Base-by-base conservation (phyloP, 2,329 filamentous ascomycete species). In the Scortechinia acanthostroma region DNA sequence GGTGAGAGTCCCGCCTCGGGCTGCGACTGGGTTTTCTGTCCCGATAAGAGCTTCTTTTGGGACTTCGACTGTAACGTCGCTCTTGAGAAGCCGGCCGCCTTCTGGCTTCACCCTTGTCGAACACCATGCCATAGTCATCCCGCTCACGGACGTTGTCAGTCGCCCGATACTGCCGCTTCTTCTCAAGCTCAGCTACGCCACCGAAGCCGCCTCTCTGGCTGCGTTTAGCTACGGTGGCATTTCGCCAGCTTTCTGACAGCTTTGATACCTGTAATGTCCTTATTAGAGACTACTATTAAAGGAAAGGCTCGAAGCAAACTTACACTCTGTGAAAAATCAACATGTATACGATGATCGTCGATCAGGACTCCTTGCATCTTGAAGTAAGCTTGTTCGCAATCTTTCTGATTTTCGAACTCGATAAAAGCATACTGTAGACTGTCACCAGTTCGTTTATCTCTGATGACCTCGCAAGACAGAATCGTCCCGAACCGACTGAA, bases 351-450 rank as follows among this genome's bases (percentile, higher is more conserved):
- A 55, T 88, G 84, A 53, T 88, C 84, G 54, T 88, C 84, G 52
- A 88, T 88, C 45, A 88, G 61, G 14, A 88, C 83, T 5, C 82
- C 82, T 59, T 88, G 82, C 84, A 88, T 88, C 62, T 88, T 88
- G 65, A 87, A 85, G 57, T 88, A 88, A 4, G 84, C 84, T 53
- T 85, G 79, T 58, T 88, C 84, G 58, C 83, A 88, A 52, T 85
- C 80, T 52, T 84, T 79, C 56, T 86, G 82, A 44, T 83, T 77
- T 46, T 83, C 79, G 55, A 86, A 88, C 55, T 88, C 84, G 54
- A 88, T 86, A 55, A 88, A 88, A 2, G 83, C 81, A 58, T 88
- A 88, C 56, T 88, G 84, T 47, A 88, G 62, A 57, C 81, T 86
- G 59, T 88, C 84, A 2, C 81, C 80, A 1, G 83, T 86, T 45